Percentiles rank a stretch among this genome's conserved stretches.
phyloP scores from a whole-genome alignment of 208 protist genomes.

The Acanthamoeba lenticulata region DNA sequence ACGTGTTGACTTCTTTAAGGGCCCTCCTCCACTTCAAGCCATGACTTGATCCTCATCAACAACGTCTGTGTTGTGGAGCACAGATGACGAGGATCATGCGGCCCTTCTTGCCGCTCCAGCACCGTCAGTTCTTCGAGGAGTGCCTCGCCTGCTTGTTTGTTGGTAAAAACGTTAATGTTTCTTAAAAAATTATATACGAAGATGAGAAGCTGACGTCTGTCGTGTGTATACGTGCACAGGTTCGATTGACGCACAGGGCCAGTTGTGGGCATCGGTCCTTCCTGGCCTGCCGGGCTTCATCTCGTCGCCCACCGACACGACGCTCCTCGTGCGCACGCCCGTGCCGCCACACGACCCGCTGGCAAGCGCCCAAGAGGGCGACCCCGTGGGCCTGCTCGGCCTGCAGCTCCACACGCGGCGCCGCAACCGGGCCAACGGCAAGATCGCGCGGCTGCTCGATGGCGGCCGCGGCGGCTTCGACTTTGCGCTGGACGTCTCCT shows the following conservation, averaged over 20 bases:
- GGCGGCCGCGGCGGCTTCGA: not conserved
- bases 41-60: not conserved
- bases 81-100: slow-evolving; percentile 10
- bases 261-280: slow-evolving; percentile 40
- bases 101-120: not conserved
- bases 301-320: slow-evolving; percentile 13
- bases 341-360: not conserved
- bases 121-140: slow-evolving; percentile 27
- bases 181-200: not conserved
- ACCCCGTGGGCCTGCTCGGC: slow-evolving; percentile 26
- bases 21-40: not conserved
- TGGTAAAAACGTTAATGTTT: not conserved
- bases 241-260: not conserved
- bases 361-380: not conserved
- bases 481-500: slow-evolving; percentile 18
- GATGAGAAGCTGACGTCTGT: not conserved
- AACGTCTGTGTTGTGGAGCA: not conserved
- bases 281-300: slow-evolving; percentile 25
- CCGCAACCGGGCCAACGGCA: slow-evolving; percentile 43
- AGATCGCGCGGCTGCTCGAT: not conserved
- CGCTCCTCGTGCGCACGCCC: not conserved
- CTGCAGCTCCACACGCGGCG: slow-evolving; percentile 45
- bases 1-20: not conserved
- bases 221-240: too few species aligned
- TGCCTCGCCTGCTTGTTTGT: slow-evolving; percentile 6